These are phyloP conservation scores for Schrenkiella parvula DNA, from an alignment of 345 rosid species.

Conservation along the genomic window DNA sequence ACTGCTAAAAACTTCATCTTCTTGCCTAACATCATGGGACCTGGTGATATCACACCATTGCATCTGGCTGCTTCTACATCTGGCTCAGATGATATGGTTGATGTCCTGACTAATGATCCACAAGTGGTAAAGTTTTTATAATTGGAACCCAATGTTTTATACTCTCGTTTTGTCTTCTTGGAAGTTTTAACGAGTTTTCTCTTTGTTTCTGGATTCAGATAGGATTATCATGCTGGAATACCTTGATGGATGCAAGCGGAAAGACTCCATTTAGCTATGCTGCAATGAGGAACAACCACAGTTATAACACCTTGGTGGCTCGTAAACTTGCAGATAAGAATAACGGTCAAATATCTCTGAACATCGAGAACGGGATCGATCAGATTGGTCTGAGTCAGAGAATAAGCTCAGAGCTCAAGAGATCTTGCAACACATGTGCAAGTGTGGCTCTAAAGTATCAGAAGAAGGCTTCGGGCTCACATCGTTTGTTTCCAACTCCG, in stretches of 20 bases:
- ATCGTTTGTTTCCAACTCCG: conserved; percentile 66
- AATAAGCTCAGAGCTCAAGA: conserved; percentile 23
- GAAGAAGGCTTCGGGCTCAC: conserved; percentile 40
- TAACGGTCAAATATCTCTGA: conserved; percentile 59
- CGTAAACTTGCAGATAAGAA: too few relatives aligned
- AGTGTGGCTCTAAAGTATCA: conserved; percentile 45
- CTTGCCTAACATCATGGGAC: conserved; percentile 54
- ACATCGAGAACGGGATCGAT: conserved; percentile 42
- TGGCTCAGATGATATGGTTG: conserved; percentile 53
- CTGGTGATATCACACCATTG: conserved; percentile 69
- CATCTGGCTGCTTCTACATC: conserved; percentile 75
- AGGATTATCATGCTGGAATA: too few relatives aligned
- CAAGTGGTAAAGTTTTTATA: conserved; percentile 44
- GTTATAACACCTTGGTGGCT: too few relatives aligned
- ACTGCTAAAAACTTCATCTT: conserved; percentile 42
- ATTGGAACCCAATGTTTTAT: not conserved
- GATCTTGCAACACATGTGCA: conserved; percentile 58
- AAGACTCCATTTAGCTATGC: too few relatives aligned
- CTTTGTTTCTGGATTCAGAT: not conserved
- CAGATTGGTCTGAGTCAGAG: conserved; percentile 27
- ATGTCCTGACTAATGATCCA: conserved; percentile 77
- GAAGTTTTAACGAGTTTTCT: too few relatives aligned
- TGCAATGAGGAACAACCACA: too few relatives aligned
- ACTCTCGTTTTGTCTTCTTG: not conserved
- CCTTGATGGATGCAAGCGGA: too few relatives aligned